These are phyloP conservation scores for Hemerocallis citrina DNA, from an alignment of 106 monocot genomes.

Conservation along the genomic window DNA sequence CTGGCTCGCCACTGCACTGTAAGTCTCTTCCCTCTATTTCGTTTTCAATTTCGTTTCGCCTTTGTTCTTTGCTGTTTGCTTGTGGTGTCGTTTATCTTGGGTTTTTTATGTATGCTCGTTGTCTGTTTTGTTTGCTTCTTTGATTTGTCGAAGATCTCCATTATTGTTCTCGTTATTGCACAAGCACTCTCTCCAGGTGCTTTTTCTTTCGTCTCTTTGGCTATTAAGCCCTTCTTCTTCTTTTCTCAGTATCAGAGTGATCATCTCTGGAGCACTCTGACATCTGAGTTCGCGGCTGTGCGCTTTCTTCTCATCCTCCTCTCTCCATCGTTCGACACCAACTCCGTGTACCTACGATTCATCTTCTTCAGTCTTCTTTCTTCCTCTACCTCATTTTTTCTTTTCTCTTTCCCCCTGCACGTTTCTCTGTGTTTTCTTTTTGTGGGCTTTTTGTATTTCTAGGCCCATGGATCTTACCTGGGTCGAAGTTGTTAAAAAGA, in stretches of 20 bases:
- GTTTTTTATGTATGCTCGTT: background rate
- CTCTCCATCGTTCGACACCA: background rate
- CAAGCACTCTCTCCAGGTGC: background rate
- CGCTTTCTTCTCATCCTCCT: background rate
- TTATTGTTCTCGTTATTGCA: background rate
- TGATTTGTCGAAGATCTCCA: too few species aligned
- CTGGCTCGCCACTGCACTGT: too few species aligned
- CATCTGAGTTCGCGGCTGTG: too few species aligned
- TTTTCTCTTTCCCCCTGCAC: too few species aligned
- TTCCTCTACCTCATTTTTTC: background rate
- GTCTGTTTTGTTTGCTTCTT: too few species aligned
- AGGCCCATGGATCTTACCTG: too few species aligned
- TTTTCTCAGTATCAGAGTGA: too few species aligned
- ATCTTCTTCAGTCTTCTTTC: background rate
- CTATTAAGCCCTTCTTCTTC: too few species aligned
- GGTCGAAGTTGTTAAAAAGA: too few species aligned
- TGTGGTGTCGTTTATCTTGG: background rate
- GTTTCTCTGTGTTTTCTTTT: background rate
- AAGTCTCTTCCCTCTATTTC: background rate
- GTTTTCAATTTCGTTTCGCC: background rate
- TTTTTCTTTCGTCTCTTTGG: background rate
- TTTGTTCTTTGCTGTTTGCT: background rate
- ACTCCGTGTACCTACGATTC: background rate
- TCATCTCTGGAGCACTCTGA: too few species aligned
- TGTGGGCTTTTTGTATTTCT: background rate